Evolutionary conservation across 331 rosid genomes (phyloP).

Genomic region (Quercus tomentella): DNA sequence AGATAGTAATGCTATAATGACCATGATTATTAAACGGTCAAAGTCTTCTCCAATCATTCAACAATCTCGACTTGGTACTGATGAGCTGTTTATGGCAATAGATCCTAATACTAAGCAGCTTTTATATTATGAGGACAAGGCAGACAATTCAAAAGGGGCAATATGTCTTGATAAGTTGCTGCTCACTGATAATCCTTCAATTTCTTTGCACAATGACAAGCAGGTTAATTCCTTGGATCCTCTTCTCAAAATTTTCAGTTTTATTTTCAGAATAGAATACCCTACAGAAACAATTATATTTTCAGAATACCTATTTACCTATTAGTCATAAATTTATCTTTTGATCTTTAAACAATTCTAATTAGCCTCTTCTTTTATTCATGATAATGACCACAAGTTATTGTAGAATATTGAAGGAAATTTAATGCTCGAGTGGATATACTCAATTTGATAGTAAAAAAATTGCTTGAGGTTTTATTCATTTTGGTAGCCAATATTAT

Average conservation of each 20-base stretch:
- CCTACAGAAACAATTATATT: not conserved
- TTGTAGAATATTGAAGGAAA: not conserved
- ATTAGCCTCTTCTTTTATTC: not conserved
- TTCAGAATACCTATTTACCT: not conserved
- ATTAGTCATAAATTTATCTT: not conserved
- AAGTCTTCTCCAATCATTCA: conserved; percentile 71
- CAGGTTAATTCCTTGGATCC: conserved; percentile 47
- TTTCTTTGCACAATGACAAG: conserved; percentile 83
- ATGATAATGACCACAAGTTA: not conserved
- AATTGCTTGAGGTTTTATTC: not conserved
- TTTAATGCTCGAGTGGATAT: not conserved
- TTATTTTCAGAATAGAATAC: conserved; percentile 16
- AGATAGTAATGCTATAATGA: conserved; percentile 93
- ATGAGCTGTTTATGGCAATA: conserved; percentile 85
- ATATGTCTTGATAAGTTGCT: conserved; percentile 74
- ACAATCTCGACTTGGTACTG: conserved; percentile 98
- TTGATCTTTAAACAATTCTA: not conserved
- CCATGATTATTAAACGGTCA: conserved; percentile 86
- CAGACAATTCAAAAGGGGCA: conserved; percentile 59
- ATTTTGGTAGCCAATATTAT: not conserved
- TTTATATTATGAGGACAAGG: conserved; percentile 83
- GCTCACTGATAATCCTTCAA: conserved; percentile 65
- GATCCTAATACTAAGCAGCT: conserved; percentile 90
- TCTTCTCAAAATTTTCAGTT: conserved; percentile 19
- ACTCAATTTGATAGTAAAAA: not conserved